Evolutionary conservation across 441 rosid genomes (phyloP).

Genomic region (Populus trichocarpa): DNA sequence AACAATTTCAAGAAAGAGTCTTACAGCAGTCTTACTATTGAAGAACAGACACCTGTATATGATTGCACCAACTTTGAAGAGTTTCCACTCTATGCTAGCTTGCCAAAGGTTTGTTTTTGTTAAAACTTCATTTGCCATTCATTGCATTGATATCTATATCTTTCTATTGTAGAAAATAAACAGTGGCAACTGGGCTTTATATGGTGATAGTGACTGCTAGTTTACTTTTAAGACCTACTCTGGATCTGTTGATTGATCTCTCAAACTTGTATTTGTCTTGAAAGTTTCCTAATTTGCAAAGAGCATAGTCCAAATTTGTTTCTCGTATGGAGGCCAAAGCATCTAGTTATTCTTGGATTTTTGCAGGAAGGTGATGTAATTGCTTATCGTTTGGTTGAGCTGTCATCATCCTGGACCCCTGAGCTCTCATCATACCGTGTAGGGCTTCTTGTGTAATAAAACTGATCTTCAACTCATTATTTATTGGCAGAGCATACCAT

Average conservation of each 20-base stretch:
- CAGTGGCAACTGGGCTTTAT: not conserved
- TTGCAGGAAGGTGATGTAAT: slow-evolving; percentile 86
- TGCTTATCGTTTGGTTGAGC: slow-evolving; percentile 85
- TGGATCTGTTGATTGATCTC: not conserved
- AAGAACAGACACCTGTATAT: slow-evolving; percentile 33
- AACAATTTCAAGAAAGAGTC: slow-evolving; percentile 39
- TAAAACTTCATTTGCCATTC: slow-evolving; percentile 1
- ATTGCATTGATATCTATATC: not conserved
- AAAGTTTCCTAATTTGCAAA: not conserved
- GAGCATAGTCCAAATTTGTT: slow-evolving; percentile 3
- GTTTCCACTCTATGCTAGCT: slow-evolving; percentile 59
- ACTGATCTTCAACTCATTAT: slow-evolving; percentile 12
- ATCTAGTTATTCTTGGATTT: slow-evolving; percentile 11
- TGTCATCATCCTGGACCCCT: slow-evolving; percentile 89
- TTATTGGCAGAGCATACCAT: slow-evolving; percentile 8
- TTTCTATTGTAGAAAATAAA: not conserved
- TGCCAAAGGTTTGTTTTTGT: slow-evolving; percentile 58
- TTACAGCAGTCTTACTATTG: slow-evolving; percentile 30
- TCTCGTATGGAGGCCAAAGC: slow-evolving; percentile 6
- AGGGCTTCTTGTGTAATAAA: slow-evolving; percentile 19
- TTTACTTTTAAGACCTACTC: not conserved
- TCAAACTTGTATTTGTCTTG: not conserved
- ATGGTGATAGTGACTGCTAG: not conserved
- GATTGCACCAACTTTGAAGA: slow-evolving; percentile 52
- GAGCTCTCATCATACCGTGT: slow-evolving; percentile 78